These are phyloP conservation scores for Kwoniella shivajii DNA, from an alignment of 1,284 basidiomycete genomes.

Conservation along the genomic window DNA sequence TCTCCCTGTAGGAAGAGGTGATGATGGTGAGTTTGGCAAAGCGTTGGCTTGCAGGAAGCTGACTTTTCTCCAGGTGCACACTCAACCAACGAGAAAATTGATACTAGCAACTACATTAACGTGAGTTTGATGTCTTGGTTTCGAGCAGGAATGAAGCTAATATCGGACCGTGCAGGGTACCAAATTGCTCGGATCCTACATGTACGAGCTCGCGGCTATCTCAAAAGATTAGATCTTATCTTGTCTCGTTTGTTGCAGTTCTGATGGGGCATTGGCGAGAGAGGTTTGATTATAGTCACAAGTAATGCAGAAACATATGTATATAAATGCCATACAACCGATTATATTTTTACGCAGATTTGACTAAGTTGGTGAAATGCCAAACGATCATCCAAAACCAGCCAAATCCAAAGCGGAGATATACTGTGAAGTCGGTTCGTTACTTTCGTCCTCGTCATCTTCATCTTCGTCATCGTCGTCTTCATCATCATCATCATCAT, in stretches of 20 bases:
- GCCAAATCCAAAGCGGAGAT: conserved; percentile 50
- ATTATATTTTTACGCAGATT: neutral
- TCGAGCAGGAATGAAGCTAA: neutral
- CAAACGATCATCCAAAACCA: conserved; percentile 25
- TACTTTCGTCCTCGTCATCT: conserved; percentile 15
- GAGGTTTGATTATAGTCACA: neutral
- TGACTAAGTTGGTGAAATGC: neutral
- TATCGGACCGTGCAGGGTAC: conserved; percentile 52
- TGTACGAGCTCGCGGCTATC: conserved; percentile 70
- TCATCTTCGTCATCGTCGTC: neutral
- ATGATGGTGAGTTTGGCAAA: conserved; percentile 84
- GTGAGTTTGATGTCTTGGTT: conserved; percentile 45
- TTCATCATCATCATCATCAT: neutral
- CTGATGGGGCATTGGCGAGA: neutral
- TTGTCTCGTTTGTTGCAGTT: neutral
- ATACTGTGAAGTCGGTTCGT: conserved; percentile 43
- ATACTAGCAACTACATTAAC: conserved; percentile 88
- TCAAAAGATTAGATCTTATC: conserved; percentile 15
- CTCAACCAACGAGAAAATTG: conserved; percentile 91
- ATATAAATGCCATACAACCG: conserved; percentile 7
- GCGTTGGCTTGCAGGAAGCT: neutral
- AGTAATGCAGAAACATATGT: neutral
- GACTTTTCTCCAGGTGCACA: conserved; percentile 59
- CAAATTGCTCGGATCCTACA: conserved; percentile 77
- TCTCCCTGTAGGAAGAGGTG: conserved; percentile 88